phyloP scores from a whole-genome alignment of 768 basidiomycete genomes.

The Rhodocollybia butyracea region DNA sequence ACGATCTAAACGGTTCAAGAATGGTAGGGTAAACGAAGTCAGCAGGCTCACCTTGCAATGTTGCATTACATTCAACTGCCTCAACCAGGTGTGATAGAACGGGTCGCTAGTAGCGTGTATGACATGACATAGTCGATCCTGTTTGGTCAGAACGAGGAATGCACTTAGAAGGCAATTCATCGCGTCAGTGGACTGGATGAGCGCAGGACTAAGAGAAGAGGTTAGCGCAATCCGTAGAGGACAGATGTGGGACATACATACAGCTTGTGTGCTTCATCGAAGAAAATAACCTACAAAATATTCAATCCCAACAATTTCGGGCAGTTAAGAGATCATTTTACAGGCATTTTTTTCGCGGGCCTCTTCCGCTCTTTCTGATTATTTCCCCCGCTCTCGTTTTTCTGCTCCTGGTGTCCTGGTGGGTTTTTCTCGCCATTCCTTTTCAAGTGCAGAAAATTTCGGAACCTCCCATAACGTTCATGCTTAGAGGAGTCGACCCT shows the following conservation, averaged over 20 bases:
- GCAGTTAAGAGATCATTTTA: slow-evolving; percentile 24
- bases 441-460: background rate
- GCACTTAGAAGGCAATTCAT: slow-evolving; percentile 86
- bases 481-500: too few species aligned
- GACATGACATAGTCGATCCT: slow-evolving; percentile 81
- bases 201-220: slow-evolving; percentile 48
- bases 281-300: slow-evolving; percentile 52
- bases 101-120: slow-evolving; percentile 82
- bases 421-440: background rate
- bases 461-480: background rate
- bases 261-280: slow-evolving; percentile 87
- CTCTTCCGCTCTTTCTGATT: slow-evolving; percentile 30
- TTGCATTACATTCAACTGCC: slow-evolving; percentile 77
- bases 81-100: slow-evolving; percentile 81
- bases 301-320: background rate
- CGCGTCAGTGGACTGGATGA: slow-evolving; percentile 74
- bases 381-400: slow-evolving; percentile 25
- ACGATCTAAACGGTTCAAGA: slow-evolving; percentile 46
- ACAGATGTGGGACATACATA: slow-evolving; percentile 26
- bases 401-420: slow-evolving; percentile 15
- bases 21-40: background rate
- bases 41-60: slow-evolving; percentile 62
- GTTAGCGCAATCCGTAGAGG: background rate
- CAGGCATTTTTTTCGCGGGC: slow-evolving; percentile 65
- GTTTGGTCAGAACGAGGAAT: slow-evolving; percentile 84